Conservation (phyloP, 228 moss, liverwort and hornwort genomes). For the Sphagnum fallax region DNA sequence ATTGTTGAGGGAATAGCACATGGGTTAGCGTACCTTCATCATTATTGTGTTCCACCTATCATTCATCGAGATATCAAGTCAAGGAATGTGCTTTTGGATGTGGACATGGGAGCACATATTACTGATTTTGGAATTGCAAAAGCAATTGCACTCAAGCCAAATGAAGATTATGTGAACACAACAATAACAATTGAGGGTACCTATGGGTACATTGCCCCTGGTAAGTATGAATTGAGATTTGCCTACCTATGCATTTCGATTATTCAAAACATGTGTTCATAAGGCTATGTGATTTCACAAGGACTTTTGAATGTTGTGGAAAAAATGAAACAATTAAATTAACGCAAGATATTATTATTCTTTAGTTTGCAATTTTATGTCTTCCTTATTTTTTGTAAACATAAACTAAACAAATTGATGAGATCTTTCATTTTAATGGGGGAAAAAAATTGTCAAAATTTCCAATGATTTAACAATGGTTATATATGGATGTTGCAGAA, state of each 20-base stretch:
- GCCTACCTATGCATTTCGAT: not conserved
- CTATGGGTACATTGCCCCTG: conserved; percentile 38
- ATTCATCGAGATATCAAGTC: conserved; percentile 34
- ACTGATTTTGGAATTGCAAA: conserved; percentile 39
- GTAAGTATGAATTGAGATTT: conserved; percentile 1
- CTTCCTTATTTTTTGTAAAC: too few species aligned
- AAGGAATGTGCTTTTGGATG: conserved; percentile 27
- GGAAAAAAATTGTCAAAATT: too few species aligned
- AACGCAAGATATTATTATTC: too few species aligned
- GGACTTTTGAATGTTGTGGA: not conserved
- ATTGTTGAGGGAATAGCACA: conserved; percentile 21
- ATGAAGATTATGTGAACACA: not conserved
- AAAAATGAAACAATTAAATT: too few species aligned
- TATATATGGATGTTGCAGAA: conserved; percentile 14
- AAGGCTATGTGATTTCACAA: not conserved
- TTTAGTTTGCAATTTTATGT: too few species aligned
- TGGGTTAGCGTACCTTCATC: conserved; percentile 33
- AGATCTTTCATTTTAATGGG: too few species aligned
- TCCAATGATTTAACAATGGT: too few species aligned
- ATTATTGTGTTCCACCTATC: conserved; percentile 20
- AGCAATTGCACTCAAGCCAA: conserved; percentile 5
- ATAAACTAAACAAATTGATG: too few species aligned
- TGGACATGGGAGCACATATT: conserved; percentile 13
- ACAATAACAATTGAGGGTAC: conserved; percentile 23
- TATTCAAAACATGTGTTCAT: not conserved